phyloP scores from a whole-genome alignment of 1,139 yeast genomes.

The Yamadazyma aaseri region DNA sequence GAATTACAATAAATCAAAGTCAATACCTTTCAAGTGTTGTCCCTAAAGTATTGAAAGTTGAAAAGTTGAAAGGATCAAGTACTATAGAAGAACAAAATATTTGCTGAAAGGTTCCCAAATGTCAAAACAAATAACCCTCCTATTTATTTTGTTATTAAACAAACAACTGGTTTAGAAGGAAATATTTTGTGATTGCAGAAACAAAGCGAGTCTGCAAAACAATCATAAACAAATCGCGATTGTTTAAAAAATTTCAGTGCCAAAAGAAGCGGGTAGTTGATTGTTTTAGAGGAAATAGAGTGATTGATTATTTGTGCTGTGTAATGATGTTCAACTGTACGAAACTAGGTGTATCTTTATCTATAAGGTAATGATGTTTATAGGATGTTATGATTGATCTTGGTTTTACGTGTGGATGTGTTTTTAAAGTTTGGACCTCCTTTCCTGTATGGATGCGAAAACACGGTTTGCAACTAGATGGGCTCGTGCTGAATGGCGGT shows the following conservation, averaged over 20 bases:
- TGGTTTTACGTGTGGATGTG: no score
- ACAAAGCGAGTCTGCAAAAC: constrained; percentile 3
- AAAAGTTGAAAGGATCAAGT: background rate
- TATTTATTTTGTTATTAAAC: constrained; percentile 3
- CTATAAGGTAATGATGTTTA: no score
- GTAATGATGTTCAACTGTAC: no score
- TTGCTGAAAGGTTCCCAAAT: background rate
- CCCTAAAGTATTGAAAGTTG: background rate
- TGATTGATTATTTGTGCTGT: no score
- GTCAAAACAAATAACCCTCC: background rate
- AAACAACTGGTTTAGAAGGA: constrained; percentile 1
- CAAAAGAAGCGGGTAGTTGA: no score
- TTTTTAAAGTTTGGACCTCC: no score
- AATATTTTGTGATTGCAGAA: constrained; percentile 4
- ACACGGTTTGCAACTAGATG: background rate
- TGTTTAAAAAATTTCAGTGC: constrained; percentile 5
- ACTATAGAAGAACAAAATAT: background rate
- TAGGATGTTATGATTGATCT: no score
- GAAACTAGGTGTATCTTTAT: no score
- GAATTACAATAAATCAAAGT: background rate
- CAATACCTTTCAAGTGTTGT: background rate
- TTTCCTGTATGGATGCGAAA: background rate
- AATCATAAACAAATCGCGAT: constrained; percentile 11
- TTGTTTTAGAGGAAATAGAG: no score
- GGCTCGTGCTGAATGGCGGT: background rate